A percentile compares a stretch with the other conserved stretches of the same genome.
Conservation (phyloP, 208 protist species). For the Porcisia deanei region DNA sequence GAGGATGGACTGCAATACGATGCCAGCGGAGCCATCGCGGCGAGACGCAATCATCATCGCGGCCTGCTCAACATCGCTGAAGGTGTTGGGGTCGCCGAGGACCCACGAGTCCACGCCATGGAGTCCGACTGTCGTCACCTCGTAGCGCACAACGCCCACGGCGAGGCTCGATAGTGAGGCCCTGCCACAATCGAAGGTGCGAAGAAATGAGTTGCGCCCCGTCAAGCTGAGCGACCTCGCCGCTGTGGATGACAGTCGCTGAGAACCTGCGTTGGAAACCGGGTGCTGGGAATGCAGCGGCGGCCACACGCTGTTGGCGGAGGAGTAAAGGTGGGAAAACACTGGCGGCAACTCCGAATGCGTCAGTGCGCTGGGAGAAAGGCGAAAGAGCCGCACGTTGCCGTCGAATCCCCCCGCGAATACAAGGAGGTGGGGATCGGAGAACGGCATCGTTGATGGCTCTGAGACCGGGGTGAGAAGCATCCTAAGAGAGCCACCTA, state of each 20-base stretch:
- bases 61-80: conserved; percentile 26
- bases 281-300: neutral
- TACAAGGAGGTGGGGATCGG: conserved; percentile 20
- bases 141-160: neutral
- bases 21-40: neutral
- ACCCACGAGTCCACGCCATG: conserved; percentile 47
- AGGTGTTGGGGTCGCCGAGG: conserved; percentile 30
- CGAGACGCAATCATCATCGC: neutral
- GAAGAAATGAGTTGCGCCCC: neutral
- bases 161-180: neutral
- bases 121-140: conserved; percentile 35
- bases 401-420: conserved; percentile 59
- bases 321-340: neutral
- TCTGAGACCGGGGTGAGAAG: neutral
- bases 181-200: neutral
- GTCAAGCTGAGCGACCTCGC: neutral
- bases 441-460: neutral
- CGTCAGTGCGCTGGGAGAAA: conserved; percentile 8
- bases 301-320: neutral
- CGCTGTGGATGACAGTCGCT: neutral
- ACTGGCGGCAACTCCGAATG: neutral
- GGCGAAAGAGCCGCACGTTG: conserved; percentile 63
- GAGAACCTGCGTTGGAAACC: neutral
- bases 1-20: conserved; percentile 13
- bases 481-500: neutral